A percentile compares a stretch with the other conserved stretches of the same genome.
phyloP scores from a whole-genome alignment of 768 basidiomycete genomes.

The Lyophyllum shimeji region DNA sequence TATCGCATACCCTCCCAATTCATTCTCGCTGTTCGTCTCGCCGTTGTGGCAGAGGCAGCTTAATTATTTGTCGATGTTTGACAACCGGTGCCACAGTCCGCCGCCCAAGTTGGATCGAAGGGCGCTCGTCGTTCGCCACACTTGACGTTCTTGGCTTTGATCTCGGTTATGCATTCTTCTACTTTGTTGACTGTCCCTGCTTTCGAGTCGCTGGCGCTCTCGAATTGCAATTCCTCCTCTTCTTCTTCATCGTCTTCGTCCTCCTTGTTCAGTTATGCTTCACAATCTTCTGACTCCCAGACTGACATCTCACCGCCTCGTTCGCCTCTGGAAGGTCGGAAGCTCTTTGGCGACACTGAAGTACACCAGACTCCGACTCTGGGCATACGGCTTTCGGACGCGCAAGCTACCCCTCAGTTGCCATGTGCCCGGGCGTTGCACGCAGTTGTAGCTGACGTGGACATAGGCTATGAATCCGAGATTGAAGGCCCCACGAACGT shows the following conservation, averaged over 20 bases:
- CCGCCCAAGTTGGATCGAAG: background rate
- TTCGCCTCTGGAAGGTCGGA: constrained; percentile 1
- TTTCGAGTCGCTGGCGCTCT: constrained; percentile 16
- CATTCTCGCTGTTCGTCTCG: background rate
- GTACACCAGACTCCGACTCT: background rate
- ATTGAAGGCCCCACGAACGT: constrained; percentile 1
- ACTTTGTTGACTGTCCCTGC: constrained; percentile 1
- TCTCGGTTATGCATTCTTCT: constrained; percentile 3
- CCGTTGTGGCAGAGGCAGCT: no score
- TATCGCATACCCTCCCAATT: background rate
- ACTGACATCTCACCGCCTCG: constrained; percentile 16
- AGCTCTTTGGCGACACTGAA: background rate
- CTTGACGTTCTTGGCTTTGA: background rate
- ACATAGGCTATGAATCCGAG: constrained; percentile 18
- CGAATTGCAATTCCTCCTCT: constrained; percentile 15
- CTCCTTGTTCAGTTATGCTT: constrained; percentile 12
- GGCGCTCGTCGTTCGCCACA: background rate
- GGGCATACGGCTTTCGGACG: background rate
- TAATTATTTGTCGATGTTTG: no score
- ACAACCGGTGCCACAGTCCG: no score
- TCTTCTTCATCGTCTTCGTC: constrained; percentile 7
- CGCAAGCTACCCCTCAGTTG: constrained; percentile 5
- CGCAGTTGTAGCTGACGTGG: background rate
- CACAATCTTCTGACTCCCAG: constrained; percentile 15
- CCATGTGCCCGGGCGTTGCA: background rate